Base-by-base conservation (phyloP, 2,329 filamentous ascomycete species). In the Fusarium begoniae region DNA sequence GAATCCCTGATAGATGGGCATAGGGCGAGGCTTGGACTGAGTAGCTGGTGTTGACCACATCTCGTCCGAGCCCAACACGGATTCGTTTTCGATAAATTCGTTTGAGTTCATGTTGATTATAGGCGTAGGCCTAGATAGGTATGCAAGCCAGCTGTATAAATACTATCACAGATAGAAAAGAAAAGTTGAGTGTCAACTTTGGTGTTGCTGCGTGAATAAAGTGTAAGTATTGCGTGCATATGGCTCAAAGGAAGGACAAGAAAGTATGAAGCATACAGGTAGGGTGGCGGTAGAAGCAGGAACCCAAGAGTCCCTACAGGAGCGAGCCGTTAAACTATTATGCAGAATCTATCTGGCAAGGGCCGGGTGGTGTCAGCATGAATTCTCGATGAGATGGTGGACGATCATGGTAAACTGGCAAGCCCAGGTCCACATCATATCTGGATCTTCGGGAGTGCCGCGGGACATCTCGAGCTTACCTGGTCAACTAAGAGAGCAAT, bases 1-100 rank as follows among this genome's bases (percentile, higher is more conserved):
- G 78, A 91, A 90, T 58, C 87, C 88, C 78, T 90, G 89, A 74
- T 91, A 88, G 65, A 90, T 90, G 44, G 89, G 90, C 48, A 87
- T 87, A 62, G 89, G 89, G 44, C 88, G 85, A 53, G 86, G 87
- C 70, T 87, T 84, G 66, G 85, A 81, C 61, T 88, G 86, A 45
- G 88, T 83, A 18, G 84, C 85, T 14, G 89, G 87, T 56, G 88
- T 88, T 64, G 88, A 87, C 88, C 89, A 91, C 75, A 87, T 82
- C 40, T 84, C 85, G 43, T 85, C 82, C 32, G 85, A 81, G 63
- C 83, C 80, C 62, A 83, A 80, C 79, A 87, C 82, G 55, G 82
- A 81, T 75, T 90, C 88, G 48, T 82, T 80, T 79, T 87, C 86
- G 62, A 85, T 80, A 77, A 88, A 82, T 64, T 89, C 86, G 78